Base-by-base conservation (phyloP, 2,329 filamentous ascomycete species). In the Exophiala sideris region DNA sequence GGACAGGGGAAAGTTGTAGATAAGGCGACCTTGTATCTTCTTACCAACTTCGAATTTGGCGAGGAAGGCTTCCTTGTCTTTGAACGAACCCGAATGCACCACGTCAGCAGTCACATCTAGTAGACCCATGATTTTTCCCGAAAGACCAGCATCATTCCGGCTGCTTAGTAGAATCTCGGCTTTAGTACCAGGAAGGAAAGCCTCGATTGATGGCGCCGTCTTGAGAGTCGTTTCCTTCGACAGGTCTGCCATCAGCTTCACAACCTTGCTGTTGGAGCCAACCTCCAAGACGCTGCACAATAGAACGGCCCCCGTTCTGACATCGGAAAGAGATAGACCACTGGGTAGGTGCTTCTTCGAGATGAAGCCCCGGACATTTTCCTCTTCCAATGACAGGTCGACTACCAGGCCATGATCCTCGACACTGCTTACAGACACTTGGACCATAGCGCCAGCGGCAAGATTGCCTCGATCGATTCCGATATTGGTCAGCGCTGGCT, bases 401-500 rank as follows among this genome's bases (percentile, higher is more conserved):
- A 99, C 96, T 52, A 97, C 83, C 54, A 94, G 81, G 58, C 94
- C 94, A 66, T 96, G 91, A 65, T 99, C 95, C 71, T 99, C 92
- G n/a, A 95, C 87, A 70, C 92, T 99, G 47, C 81, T 73, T 21
- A 99, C 86, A 0, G 91, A 87, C 1, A 91, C 92, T 79, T 97
- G 95, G 16, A 97, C 76, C 42, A 88, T 91, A 60, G 78, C 80
- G 66, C 95, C 87, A 38, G 80, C 73, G 8, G 94, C 84, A 8
- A 96, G 72, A 64, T 90, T 89, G 38, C 87, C 83, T 61, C 83
- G 80, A 3, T 81, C 77, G 18, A 99, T 76, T 1, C 88, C 86
- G 2, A 81, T 80, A 69, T 99, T 99, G 50, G 89, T 80, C 58
- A 89, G 81, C 55, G 81, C 79, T 2, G 94, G 94, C 46, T 89